Evolutionary conservation across 805 yeast species (phyloP), one percentile per base, ranked within the genome.

Genomic region (Ogataea pignaliae): DNA sequence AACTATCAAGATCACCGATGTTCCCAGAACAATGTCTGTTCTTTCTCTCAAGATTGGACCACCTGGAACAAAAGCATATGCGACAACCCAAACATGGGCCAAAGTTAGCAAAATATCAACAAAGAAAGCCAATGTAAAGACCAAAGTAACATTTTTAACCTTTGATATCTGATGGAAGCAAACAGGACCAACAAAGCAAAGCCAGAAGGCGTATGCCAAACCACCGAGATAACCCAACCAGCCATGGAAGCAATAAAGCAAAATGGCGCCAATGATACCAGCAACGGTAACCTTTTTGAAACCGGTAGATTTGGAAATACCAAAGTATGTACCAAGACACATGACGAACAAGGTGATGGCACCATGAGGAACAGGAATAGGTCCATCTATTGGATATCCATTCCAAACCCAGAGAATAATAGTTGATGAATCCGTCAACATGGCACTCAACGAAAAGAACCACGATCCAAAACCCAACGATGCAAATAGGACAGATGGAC

Each of bases 21-120:
- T 48, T 6, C 75, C 75, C 36, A 89, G 64, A 2, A 93, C 77
- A 37, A 85, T 64, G 62, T 88, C 96, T 1, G 93, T 83, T 62
- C 97, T 78, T 65, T 93, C 99, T 59, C 99, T 78, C 41, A 93
- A 70, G 17, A 85, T 48, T 60, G 84, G 83, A 9, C 99, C 99
- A 47, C 88, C 90, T 10, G 99, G 99, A 38, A 93, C 99, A 68
- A 93, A 93, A 0, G 99, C 98, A 64, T 93, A 93, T 0, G 99
- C 99, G 37, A 93, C 98, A 36, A 85, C 83, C 98, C 98, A 91
- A 40, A 91, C 95, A 63, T 89, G 91, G 5, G 85, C 95, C 48
- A 93, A 71, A 21, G 83, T 72, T 32, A 87, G 60, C 3, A 84
- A 39, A 41, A 81, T 69, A 49, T 75, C 67, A 37, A 78, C 52